These are phyloP conservation scores for Auricularia cornea DNA, from an alignment of 768 basidiomycete species.

Conservation along the genomic window DNA sequence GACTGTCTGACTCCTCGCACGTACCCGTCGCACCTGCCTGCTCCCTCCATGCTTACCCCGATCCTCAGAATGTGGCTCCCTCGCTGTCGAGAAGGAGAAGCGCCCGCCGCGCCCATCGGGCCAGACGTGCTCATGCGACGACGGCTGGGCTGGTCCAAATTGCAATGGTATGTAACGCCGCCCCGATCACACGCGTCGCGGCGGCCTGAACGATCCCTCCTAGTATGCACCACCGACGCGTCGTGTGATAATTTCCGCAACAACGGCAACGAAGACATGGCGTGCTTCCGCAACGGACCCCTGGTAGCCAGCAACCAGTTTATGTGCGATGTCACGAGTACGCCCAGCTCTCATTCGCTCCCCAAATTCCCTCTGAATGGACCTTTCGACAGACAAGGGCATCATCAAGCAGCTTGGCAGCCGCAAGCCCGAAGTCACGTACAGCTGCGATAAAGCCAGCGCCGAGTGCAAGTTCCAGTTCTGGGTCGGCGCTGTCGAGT, in stretches of 20 bases:
- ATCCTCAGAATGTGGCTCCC: conserved; percentile 78
- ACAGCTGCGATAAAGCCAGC: conserved; percentile 65
- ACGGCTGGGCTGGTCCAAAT: conserved; percentile 94
- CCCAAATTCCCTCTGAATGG: neutral
- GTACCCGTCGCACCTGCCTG: conserved; percentile 23
- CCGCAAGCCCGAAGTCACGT: conserved; percentile 94
- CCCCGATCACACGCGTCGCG: too few relatives aligned
- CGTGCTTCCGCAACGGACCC: conserved; percentile 87
- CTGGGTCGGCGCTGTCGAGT: conserved; percentile 92
- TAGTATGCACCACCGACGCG: conserved; percentile 81
- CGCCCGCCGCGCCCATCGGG: conserved; percentile 72
- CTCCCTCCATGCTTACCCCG: conserved; percentile 3
- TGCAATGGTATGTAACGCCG: conserved; percentile 70
- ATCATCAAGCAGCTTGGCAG: conserved; percentile 86
- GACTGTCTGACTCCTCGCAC: conserved; percentile 89
- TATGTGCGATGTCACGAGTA: conserved; percentile 97
- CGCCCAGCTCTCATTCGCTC: conserved; percentile 23
- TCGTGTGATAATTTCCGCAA: conserved; percentile 73
- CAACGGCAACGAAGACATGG: conserved; percentile 58
- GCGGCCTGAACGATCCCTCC: neutral
- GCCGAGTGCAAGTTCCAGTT: conserved; percentile 89
- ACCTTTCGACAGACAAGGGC: conserved; percentile 63
- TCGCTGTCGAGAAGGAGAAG: conserved; percentile 77
- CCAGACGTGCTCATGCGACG: conserved; percentile 77
- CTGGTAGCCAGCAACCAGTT: conserved; percentile 92